These are phyloP conservation scores for Hypoxylon sp. DNA, from an alignment of 2,329 filamentous ascomycete species.

Conservation along the genomic window DNA sequence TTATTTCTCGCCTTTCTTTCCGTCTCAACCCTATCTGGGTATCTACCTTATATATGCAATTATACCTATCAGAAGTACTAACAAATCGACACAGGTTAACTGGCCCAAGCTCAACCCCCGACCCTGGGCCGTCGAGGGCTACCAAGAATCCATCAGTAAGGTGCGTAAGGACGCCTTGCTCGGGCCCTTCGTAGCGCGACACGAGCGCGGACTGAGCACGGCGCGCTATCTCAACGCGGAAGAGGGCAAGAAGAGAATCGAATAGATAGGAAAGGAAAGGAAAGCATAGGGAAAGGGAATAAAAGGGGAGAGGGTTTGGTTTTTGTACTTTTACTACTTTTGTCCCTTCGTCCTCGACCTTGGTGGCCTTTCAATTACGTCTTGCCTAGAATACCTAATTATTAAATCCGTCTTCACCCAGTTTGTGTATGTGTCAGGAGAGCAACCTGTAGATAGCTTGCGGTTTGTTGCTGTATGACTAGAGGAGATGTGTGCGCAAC, in stretches of 20 bases:
- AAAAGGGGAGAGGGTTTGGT: neutral
- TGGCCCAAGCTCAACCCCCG: conserved; percentile 97
- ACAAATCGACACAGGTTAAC: conserved; percentile 78
- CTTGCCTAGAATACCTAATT: conserved; percentile 16
- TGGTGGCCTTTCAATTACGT: conserved; percentile 12
- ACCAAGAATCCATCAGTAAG: conserved; percentile 86
- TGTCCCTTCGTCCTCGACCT: conserved; percentile 10
- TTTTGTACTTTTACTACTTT: conserved; percentile 30
- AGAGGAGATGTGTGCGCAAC: neutral
- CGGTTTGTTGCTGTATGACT: neutral
- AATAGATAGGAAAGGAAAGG: conserved; percentile 64
- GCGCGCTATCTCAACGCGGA: conserved; percentile 87
- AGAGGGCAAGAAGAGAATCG: conserved; percentile 98
- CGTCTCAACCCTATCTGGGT: conserved; percentile 22
- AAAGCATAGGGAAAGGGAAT: neutral
- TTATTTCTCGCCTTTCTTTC: neutral
- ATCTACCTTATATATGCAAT: neutral
- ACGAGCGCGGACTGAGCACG: conserved; percentile 88
- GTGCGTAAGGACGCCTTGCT: conserved; percentile 87
- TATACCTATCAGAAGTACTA: conserved; percentile 34
- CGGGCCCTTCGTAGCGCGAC: conserved; percentile 78
- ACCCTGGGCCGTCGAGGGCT: conserved; percentile 87
- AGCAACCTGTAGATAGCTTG: neutral
- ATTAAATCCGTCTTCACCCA: neutral
- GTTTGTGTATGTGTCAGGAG: neutral